Percentiles rank a stretch among this genome's conserved stretches.
Evolutionary conservation across 306 rosid genomes (phyloP).

Genomic region (Benincasa hispida): DNA sequence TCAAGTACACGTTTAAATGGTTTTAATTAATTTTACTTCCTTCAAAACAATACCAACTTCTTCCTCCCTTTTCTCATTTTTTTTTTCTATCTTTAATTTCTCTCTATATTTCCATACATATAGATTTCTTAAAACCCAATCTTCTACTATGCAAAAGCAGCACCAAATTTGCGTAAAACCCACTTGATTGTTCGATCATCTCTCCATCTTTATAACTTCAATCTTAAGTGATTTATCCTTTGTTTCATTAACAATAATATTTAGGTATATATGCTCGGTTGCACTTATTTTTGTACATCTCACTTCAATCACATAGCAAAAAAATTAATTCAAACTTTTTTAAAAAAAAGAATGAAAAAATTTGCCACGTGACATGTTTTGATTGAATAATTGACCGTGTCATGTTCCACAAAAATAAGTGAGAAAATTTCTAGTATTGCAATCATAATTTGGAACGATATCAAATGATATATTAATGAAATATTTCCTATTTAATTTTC

Average conservation of each 20-base stretch:
- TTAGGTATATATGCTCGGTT: too few relatives aligned
- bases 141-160: constrained; percentile 65
- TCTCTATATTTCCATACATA: constrained; percentile 13
- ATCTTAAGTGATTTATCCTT: constrained; percentile 59
- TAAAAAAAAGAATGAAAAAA: too few relatives aligned
- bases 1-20: constrained; percentile 17
- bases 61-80: background rate
- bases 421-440: too few relatives aligned
- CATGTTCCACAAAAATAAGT: too few relatives aligned
- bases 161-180: constrained; percentile 81
- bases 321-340: too few relatives aligned
- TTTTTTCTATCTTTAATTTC: background rate
- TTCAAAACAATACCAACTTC: background rate
- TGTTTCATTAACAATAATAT: background rate
- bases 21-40: constrained; percentile 1
- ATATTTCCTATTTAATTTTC: too few relatives aligned
- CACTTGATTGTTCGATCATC: constrained; percentile 90
- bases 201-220: constrained; percentile 45
- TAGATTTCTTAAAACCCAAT: constrained; percentile 82
- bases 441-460: too few relatives aligned
- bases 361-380: too few relatives aligned
- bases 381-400: too few relatives aligned
- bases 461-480: too few relatives aligned
- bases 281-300: too few relatives aligned
- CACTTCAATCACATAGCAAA: too few relatives aligned